These are phyloP conservation scores for Botrytis squamosa DNA, from an alignment of 2,329 filamentous ascomycete species.

Conservation along the genomic window DNA sequence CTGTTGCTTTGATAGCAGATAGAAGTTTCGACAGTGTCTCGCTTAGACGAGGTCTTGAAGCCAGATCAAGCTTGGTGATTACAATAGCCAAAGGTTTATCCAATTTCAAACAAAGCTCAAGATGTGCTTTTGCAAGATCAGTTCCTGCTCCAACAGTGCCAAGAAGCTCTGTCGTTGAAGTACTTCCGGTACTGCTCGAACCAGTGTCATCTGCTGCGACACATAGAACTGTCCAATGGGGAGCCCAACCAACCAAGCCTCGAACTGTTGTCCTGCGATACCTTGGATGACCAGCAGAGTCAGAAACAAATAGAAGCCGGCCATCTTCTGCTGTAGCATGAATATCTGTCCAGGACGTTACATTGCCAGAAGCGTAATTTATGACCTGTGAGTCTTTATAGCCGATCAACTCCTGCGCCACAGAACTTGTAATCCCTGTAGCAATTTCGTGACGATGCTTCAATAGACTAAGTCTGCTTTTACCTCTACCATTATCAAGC, in stretches of 20 bases:
- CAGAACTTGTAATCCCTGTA: conserved; percentile 89
- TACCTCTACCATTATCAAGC: conserved; percentile 88
- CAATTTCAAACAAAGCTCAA: conserved; percentile 81
- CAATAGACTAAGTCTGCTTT: conserved; percentile 81
- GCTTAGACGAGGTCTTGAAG: conserved; percentile 69
- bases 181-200: conserved; percentile 39
- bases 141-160: conserved; percentile 56
- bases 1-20: conserved; percentile 72
- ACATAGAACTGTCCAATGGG: conserved; percentile 89
- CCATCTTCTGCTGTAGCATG: conserved; percentile 73
- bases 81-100: conserved; percentile 75
- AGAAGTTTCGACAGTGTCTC: conserved; percentile 71
- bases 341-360: conserved; percentile 92
- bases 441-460: conserved; percentile 92
- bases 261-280: conserved; percentile 87
- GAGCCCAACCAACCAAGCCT: conserved; percentile 91
- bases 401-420: conserved; percentile 90
- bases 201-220: conserved; percentile 72
- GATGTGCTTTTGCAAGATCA: conserved; percentile 74
- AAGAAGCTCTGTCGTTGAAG: conserved; percentile 51
- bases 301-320: conserved; percentile 82
- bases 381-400: conserved; percentile 65
- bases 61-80: conserved; percentile 88
- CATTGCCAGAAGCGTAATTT: conserved; percentile 83
- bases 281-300: conserved; percentile 86